Percentiles rank a stretch among this genome's conserved stretches.
Evolutionary conservation across 208 protist genomes (phyloP).

Genomic region (Balamuthia mandrillaris): DNA sequence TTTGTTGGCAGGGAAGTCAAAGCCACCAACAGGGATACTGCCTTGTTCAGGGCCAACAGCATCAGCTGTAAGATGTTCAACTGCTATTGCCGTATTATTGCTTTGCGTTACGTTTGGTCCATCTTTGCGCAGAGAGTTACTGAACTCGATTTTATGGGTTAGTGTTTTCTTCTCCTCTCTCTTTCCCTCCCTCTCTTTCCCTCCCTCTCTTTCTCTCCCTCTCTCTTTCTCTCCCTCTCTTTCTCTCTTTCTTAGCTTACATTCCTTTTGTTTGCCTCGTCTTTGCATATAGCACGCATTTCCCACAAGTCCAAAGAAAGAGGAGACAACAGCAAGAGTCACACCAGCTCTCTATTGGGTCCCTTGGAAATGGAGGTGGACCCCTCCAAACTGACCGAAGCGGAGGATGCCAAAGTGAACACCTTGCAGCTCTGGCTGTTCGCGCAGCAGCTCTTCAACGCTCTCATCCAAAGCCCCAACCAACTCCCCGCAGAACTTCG

Average conservation of each 20-base stretch:
- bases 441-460: constrained; percentile 21
- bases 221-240: no score
- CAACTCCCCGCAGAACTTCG: neutral
- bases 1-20: no score
- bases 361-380: constrained; percentile 11
- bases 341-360: neutral
- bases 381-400: neutral
- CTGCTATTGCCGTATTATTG: constrained; percentile 1
- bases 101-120: constrained; percentile 19
- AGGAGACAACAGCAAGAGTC: no score
- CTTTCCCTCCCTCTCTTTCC: no score
- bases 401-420: constrained; percentile 13
- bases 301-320: no score
- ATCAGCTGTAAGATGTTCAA: constrained; percentile 29
- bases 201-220: no score
- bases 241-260: no score
- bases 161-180: no score
- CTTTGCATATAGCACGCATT: no score
- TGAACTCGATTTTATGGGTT: no score
- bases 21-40: neutral
- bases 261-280: no score
- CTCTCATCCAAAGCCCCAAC: neutral
- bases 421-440: constrained; percentile 26
- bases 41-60: constrained; percentile 30
- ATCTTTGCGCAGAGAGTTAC: no score